Evolutionary conservation across 2,329 filamentous ascomycete species (phyloP).

Genomic region (Tolypocladium paradoxum): DNA sequence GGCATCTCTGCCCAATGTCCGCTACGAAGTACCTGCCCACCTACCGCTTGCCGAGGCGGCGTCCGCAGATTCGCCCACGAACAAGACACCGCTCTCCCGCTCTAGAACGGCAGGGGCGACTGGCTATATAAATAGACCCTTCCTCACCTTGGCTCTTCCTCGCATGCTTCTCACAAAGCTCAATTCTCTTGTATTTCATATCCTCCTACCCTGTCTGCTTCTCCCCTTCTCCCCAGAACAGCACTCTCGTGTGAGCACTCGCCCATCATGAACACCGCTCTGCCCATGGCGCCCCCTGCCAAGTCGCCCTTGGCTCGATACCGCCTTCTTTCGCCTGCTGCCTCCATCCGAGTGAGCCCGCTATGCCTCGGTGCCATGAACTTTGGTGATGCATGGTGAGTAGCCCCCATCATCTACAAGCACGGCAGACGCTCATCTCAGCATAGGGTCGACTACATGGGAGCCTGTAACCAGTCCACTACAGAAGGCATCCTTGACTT

Average conservation of each 20-base stretch:
- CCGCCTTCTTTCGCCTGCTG: slow-evolving; percentile 54
- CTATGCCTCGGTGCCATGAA: slow-evolving; percentile 56
- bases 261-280: slow-evolving; percentile 8
- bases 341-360: slow-evolving; percentile 56
- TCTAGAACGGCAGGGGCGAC: not conserved
- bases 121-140: not conserved
- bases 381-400: slow-evolving; percentile 46
- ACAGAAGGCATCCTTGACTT: slow-evolving; percentile 56
- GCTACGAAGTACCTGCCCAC: not conserved
- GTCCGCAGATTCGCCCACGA: not conserved
- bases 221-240: too few species aligned
- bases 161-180: not conserved
- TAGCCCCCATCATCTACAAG: not conserved
- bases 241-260: not conserved
- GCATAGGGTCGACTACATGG: slow-evolving; percentile 44
- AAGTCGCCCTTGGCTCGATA: slow-evolving; percentile 54
- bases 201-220: not conserved
- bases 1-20: not conserved
- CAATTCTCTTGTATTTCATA: not conserved
- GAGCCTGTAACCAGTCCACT: slow-evolving; percentile 51
- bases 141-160: not conserved
- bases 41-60: not conserved
- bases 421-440: not conserved
- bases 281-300: slow-evolving; percentile 33
- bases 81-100: not conserved